Percentiles rank a stretch among this genome's conserved stretches.
Conservation (phyloP, 768 basidiomycete genomes). For the Lepiota brunneoincarnata region DNA sequence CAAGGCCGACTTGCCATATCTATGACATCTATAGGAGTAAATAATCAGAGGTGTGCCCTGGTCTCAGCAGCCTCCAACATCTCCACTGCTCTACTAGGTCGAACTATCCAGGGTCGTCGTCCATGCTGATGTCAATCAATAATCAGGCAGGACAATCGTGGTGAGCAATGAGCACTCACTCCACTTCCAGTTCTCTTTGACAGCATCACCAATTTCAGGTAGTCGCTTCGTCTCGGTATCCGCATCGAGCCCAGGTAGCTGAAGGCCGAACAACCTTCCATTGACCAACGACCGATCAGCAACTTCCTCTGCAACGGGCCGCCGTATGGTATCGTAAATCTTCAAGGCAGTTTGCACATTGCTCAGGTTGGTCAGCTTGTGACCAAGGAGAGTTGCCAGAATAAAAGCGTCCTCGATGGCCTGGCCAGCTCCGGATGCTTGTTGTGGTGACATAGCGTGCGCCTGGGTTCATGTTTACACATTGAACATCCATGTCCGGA, state of each 20-base stretch:
- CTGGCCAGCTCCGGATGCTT: slow-evolving; percentile 48
- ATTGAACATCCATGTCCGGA: background rate
- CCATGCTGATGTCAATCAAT: slow-evolving; percentile 11
- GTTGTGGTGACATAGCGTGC: slow-evolving; percentile 45
- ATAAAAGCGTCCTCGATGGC: slow-evolving; percentile 56
- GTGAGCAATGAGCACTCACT: slow-evolving; percentile 11
- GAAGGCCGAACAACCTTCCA: slow-evolving; percentile 25
- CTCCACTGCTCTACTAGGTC: slow-evolving; percentile 5
- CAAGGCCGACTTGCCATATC: background rate
- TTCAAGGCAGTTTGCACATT: slow-evolving; percentile 27
- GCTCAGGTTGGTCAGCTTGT: slow-evolving; percentile 16
- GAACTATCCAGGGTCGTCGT: slow-evolving; percentile 12
- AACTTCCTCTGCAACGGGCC: slow-evolving; percentile 31
- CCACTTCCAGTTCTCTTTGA: slow-evolving; percentile 29
- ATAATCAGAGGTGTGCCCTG: background rate
- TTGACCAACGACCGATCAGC: slow-evolving; percentile 25
- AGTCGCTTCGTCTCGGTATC: slow-evolving; percentile 18
- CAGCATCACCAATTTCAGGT: slow-evolving; percentile 23
- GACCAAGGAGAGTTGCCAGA: slow-evolving; percentile 38
- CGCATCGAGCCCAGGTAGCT: slow-evolving; percentile 19
- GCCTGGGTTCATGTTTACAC: slow-evolving; percentile 26
- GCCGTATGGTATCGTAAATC: slow-evolving; percentile 36
- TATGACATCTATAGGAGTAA: background rate
- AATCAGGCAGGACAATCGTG: background rate
- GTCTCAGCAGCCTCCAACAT: slow-evolving; percentile 8